These are phyloP conservation scores for Boletus pseudo-olivaceus DNA, from an alignment of 768 basidiomycete species.

Conservation along the genomic window DNA sequence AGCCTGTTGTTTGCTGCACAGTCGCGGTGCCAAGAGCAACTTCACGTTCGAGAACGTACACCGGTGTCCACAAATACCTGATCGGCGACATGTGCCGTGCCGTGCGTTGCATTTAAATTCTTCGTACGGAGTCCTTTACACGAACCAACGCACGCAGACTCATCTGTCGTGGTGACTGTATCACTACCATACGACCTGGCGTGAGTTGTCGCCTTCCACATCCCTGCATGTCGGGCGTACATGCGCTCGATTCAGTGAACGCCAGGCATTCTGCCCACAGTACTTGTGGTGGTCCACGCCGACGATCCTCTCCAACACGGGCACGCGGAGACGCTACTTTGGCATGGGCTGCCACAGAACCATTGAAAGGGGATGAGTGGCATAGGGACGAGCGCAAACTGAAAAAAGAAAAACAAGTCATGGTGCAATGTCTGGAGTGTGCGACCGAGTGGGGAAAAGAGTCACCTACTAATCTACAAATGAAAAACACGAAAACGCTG, in stretches of 20 bases:
- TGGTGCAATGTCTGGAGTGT: not conserved
- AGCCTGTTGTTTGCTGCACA: not conserved
- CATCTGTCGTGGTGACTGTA: not conserved
- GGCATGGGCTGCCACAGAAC: not conserved
- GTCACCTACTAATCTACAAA: too few relatives aligned
- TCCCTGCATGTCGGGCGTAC: not conserved
- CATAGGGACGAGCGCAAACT: not conserved
- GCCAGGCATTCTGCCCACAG: too few relatives aligned
- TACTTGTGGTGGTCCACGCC: not conserved
- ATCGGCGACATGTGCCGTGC: too few relatives aligned
- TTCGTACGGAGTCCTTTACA: not conserved
- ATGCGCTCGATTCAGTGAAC: not conserved
- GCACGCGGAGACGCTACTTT: not conserved
- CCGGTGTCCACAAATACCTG: too few relatives aligned
- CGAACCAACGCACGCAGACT: not conserved
- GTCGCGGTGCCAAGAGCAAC: not conserved
- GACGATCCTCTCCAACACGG: not conserved
- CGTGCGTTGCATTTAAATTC: not conserved
- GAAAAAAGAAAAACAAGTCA: not conserved
- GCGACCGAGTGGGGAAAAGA: not conserved
- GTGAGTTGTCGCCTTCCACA: too few relatives aligned
- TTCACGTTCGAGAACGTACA: not conserved
- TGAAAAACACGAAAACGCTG: too few relatives aligned
- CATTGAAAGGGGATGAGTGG: not conserved
- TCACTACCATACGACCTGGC: not conserved